Base-by-base conservation (phyloP, 2,329 filamentous ascomycete genomes). In the Teratosphaeria pseudoeucalypti region DNA sequence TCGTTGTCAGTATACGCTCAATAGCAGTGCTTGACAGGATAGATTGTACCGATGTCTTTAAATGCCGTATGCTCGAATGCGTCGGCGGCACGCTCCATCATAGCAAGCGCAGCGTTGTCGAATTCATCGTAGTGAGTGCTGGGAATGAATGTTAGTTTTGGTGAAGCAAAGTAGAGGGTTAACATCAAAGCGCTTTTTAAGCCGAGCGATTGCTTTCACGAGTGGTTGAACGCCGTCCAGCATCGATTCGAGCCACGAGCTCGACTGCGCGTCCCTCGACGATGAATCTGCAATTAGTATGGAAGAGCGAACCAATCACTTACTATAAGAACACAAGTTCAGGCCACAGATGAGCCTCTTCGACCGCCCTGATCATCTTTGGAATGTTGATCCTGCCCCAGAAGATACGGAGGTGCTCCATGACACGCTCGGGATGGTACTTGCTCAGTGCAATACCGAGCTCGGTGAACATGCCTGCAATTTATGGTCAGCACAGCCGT, bases 21-120 rank as follows among this genome's bases (percentile, higher is more conserved):
- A 10, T 54, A 23, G 16, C 6, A 54, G 26, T 14, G 26, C 12
- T 23, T 54, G 2, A 6, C 11, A 29, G 26, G 23, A 23, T 9
- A 16, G 6, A 54, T 6, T 23, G 10, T n/a, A 54, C 52, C 26
- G 7, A 32, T 97, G 73, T 99, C 95, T 82, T 99, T 99, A 86
- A 99, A 99, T 55, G 95, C 94, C 74, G 96, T 91, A 78, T 99
- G 94, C 75, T 99, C 95, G 94, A 94, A 99, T 1, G 94, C 92
- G 79, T 97, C 95, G 66, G 95, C 87, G 12, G 94, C 89, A 67
- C 91, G 90, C 80, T 99, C 94, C 84, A 99, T 99, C 79, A 99
- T 96, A 19, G 94, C 90, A 58, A 99, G 82, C 55, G 92, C 91
- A 53, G 94, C 94, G 71, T 99, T 97, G 76, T 99, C 95, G 76